Evolutionary conservation across 371 early-diverging fungal genomes (phyloP).

Genomic region (Mucor ambiguus): DNA sequence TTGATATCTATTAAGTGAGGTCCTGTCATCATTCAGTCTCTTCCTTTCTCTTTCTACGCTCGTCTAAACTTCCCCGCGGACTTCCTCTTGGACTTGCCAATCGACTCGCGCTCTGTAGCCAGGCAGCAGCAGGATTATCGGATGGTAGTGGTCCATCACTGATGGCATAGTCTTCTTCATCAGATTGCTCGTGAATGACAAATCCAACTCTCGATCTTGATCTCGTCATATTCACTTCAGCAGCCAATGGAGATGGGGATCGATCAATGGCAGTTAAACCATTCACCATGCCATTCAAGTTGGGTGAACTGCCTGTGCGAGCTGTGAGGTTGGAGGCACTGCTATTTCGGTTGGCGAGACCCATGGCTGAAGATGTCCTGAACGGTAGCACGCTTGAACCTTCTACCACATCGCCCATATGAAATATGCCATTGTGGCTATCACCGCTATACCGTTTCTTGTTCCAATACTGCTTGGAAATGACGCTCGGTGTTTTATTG

Average conservation of each 20-base stretch:
- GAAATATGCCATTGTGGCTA: slow-evolving; percentile 22
- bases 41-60: slow-evolving; percentile 24
- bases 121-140: slow-evolving; percentile 18
- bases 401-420: slow-evolving; percentile 20
- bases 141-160: slow-evolving; percentile 19
- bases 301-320: slow-evolving; percentile 31
- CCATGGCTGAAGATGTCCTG: slow-evolving; percentile 31
- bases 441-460: slow-evolving; percentile 43
- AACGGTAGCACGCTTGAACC: slow-evolving; percentile 30
- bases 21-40: slow-evolving; percentile 4
- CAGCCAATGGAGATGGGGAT: slow-evolving; percentile 21
- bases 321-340: slow-evolving; percentile 30
- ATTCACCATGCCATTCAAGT: slow-evolving; percentile 18
- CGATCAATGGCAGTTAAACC: slow-evolving; percentile 9
- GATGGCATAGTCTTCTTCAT: slow-evolving; percentile 32
- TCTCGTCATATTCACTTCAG: slow-evolving; percentile 7
- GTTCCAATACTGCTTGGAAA: slow-evolving; percentile 34
- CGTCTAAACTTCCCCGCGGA: slow-evolving; percentile 35
- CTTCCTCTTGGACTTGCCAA: slow-evolving; percentile 23
- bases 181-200: slow-evolving; percentile 33
- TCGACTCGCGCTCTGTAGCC: slow-evolving; percentile 23
- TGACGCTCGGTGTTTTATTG: slow-evolving; percentile 21
- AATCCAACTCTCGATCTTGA: slow-evolving; percentile 32
- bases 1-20: neutral
- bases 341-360: slow-evolving; percentile 32